Percentiles rank a stretch among this genome's conserved stretches.
phyloP scores from a whole-genome alignment of 2,329 filamentous ascomycete genomes.

The Alternaria arborescens region DNA sequence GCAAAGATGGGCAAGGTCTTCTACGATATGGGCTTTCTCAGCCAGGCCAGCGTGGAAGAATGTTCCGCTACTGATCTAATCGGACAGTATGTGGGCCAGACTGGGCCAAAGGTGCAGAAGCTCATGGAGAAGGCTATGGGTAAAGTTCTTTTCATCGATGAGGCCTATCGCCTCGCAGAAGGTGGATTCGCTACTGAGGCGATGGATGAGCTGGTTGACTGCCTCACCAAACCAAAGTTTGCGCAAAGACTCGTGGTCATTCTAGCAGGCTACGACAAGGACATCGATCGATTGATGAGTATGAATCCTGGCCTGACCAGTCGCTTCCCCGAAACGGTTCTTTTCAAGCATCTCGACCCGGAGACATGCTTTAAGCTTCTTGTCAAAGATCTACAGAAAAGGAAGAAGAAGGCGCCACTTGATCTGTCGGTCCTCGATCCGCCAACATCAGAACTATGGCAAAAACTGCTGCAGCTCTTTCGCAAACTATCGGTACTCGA shows the following conservation, averaged over 20 bases:
- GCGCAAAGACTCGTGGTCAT: slow-evolving; percentile 70
- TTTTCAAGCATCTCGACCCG: slow-evolving; percentile 59
- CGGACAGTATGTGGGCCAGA: slow-evolving; percentile 74
- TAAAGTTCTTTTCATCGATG: slow-evolving; percentile 74
- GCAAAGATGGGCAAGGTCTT: slow-evolving; percentile 78
- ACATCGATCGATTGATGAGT: slow-evolving; percentile 70
- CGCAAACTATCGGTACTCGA: slow-evolving; percentile 52
- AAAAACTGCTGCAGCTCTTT: slow-evolving; percentile 49
- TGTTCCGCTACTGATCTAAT: slow-evolving; percentile 74
- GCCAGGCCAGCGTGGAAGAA: slow-evolving; percentile 67
- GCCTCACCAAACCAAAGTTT: slow-evolving; percentile 66
- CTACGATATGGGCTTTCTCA: slow-evolving; percentile 76
- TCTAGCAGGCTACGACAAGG: slow-evolving; percentile 71
- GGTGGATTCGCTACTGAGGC: slow-evolving; percentile 66
- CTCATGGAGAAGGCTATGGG: slow-evolving; percentile 70
- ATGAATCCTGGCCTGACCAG: slow-evolving; percentile 70
- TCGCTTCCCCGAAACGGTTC: slow-evolving; percentile 69
- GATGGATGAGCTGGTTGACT: slow-evolving; percentile 62
- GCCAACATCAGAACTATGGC: slow-evolving; percentile 23
- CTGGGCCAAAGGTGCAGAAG: slow-evolving; percentile 70
- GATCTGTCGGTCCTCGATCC: slow-evolving; percentile 36
- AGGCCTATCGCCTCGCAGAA: slow-evolving; percentile 71
- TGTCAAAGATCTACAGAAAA: slow-evolving; percentile 18
- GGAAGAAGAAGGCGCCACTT: slow-evolving; percentile 42
- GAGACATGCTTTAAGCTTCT: slow-evolving; percentile 52